A percentile compares a stretch with the other conserved stretches of the same genome.
phyloP scores from a whole-genome alignment of 495 filamentous ascomycete species.

The Lindgomyces ingoldianus region DNA sequence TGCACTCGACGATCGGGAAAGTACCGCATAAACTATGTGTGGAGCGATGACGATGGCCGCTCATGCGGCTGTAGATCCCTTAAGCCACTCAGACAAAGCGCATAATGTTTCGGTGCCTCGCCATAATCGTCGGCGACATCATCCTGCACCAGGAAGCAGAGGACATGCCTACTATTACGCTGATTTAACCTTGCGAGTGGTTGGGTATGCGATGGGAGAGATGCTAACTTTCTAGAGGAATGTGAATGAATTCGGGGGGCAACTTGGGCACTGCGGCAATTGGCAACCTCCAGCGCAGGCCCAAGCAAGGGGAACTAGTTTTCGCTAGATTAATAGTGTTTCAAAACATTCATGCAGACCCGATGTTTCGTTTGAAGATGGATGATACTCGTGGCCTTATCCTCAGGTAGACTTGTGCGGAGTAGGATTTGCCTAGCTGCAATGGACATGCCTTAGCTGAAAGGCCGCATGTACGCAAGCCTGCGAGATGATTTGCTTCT shows the following conservation, averaged over 20 bases:
- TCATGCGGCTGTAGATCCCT: neutral
- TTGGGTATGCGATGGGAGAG: no score
- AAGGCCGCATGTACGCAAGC: neutral
- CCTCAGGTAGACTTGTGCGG: neutral
- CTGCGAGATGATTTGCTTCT: neutral
- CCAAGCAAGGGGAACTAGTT: neutral
- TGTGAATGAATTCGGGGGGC: no score
- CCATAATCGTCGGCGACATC: neutral
- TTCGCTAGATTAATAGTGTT: conserved; percentile 1
- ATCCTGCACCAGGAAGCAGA: neutral
- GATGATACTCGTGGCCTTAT: neutral
- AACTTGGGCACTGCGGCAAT: no score
- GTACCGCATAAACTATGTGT: conserved; percentile 1
- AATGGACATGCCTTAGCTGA: neutral
- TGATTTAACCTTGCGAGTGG: no score
- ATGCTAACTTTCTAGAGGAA: neutral
- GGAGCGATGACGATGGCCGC: neutral
- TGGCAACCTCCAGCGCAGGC: neutral
- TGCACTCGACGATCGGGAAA: neutral
- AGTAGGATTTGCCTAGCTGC: neutral
- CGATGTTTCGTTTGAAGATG: conserved; percentile 4
- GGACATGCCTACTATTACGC: neutral
- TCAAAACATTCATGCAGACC: conserved; percentile 1
- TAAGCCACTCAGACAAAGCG: neutral
- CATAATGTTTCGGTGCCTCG: conserved; percentile 5